Base-by-base conservation (phyloP, 768 basidiomycete genomes). In the Boletellus sp. region DNA sequence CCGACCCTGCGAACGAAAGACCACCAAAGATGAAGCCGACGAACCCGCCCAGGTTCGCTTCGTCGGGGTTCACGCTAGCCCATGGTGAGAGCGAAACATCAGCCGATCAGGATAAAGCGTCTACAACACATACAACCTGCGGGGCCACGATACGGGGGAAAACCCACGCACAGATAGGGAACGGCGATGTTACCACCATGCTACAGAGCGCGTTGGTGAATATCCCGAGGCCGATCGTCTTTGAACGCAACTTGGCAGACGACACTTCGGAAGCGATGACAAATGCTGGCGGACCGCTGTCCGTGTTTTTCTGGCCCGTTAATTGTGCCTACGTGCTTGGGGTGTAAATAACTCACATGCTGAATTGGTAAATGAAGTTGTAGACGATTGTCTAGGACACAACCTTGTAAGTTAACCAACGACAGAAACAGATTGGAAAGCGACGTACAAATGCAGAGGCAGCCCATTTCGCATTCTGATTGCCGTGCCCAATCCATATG, bases 381-480 rank as follows among this genome's bases (percentile, higher is more conserved):
- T 65, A 67, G 42, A 67, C 51, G 42, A 65, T 62, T 46, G 62
- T 65, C 65, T 65, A n/a, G n/a, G n/a, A n/a, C n/a, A n/a, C n/a
- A n/a, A n/a, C n/a, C n/a, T n/a, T n/a, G 20, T 53, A 11, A 52
- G 38, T 12, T 17, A 6, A 28, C 24, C 15, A 0, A 40, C 4
- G 22, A 22, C 28, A 24, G 8, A 28, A 13, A 23, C 15, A 1
- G 0, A 1, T 13, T 6, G 1, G 9, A 16, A 4, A 20, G 24
- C 13, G 36, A 53, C 65, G 1, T 26, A 65, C 57, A 34, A 66
- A 62, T 1, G 55, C 53, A 17, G 52, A 52, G 19, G 62, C 54
- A 6, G 57, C 42, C 65, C 55, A 59, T 39, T 61, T 61, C 26
- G 57, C 59, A 16, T 19, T 28, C 26, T 55, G 52, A 12, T 51